Conservation (phyloP, 1,284 basidiomycete genomes). For the Microbotryum saponariae region DNA sequence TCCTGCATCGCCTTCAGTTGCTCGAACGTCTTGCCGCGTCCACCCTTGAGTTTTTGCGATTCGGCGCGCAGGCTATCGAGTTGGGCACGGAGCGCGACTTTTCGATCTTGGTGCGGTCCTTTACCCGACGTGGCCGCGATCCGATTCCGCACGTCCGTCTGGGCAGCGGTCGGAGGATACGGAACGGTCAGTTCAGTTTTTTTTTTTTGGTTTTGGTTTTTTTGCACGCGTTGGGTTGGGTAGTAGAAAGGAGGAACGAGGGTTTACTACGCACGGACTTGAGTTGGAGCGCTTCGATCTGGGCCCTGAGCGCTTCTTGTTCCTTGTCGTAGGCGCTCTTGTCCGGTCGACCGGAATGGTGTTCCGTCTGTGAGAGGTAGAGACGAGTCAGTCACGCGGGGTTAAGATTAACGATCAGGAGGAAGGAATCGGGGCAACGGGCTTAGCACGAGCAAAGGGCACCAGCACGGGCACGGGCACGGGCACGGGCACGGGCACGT, state of each 20-base stretch:
- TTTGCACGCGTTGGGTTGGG: no score
- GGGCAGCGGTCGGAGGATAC: slow-evolving; percentile 16
- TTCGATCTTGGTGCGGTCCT: slow-evolving; percentile 61
- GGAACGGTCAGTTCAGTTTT: background rate
- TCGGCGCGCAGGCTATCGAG: slow-evolving; percentile 69
- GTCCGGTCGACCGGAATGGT: slow-evolving; percentile 18
- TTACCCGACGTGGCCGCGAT: slow-evolving; percentile 52
- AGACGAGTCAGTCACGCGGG: background rate
- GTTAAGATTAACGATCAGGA: no score
- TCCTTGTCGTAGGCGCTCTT: slow-evolving; percentile 45
- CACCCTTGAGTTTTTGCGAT: slow-evolving; percentile 71
- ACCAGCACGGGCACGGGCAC: no score
- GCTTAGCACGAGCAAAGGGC: background rate
- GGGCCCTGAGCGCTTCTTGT: slow-evolving; percentile 69
- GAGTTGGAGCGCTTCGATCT: slow-evolving; percentile 70
- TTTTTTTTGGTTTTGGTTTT: no score
- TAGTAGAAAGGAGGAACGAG: background rate
- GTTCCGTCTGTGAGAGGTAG: slow-evolving; percentile 3
- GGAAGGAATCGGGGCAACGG: background rate
- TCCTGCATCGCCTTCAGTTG: slow-evolving; percentile 80
- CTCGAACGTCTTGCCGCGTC: slow-evolving; percentile 67
- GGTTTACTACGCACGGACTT: slow-evolving; percentile 58
- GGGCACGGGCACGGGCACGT: no score
- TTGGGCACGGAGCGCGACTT: slow-evolving; percentile 62
- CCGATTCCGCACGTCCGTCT: slow-evolving; percentile 73